Evolutionary conservation across 2,329 filamentous ascomycete genomes (phyloP).

Genomic region (Colletotrichum lupini): DNA sequence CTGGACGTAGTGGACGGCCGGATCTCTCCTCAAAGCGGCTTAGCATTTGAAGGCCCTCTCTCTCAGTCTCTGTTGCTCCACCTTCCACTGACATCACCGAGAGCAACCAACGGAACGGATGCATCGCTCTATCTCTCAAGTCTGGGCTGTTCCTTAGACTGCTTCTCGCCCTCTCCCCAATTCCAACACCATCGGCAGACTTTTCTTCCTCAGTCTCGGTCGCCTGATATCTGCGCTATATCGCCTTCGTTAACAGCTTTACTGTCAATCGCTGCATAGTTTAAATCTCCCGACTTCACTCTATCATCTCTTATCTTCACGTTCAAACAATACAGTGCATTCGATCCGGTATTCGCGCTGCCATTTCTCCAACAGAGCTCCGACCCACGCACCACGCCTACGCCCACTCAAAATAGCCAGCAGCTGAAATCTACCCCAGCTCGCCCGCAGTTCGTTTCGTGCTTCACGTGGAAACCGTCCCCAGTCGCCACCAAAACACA

Average conservation of each 20-base stretch:
- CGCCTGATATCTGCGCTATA: not conserved
- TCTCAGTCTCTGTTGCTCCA: slow-evolving; percentile 23
- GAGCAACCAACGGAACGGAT: slow-evolving; percentile 28
- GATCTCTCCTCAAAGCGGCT: slow-evolving; percentile 22
- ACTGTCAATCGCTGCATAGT: not conserved
- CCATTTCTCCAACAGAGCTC: slow-evolving; percentile 11
- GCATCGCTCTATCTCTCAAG: slow-evolving; percentile 24
- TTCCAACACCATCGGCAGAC: slow-evolving; percentile 21
- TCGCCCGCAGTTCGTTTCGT: slow-evolving; percentile 8
- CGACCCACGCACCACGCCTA: slow-evolving; percentile 1
- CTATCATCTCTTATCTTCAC: not conserved
- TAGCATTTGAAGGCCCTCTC: slow-evolving; percentile 8
- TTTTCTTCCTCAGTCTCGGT: slow-evolving; percentile 16
- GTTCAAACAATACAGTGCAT: slow-evolving; percentile 7
- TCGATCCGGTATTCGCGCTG: slow-evolving; percentile 1
- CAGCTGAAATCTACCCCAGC: not conserved
- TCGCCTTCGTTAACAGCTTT: not conserved
- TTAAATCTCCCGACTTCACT: not conserved
- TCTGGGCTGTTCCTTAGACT: not conserved
- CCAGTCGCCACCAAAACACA: slow-evolving; percentile 28
- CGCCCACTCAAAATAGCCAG: slow-evolving; percentile 10
- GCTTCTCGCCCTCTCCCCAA: slow-evolving; percentile 1
- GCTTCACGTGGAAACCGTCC: slow-evolving; percentile 29
- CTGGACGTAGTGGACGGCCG: not conserved
- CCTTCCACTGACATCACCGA: slow-evolving; percentile 34